Conservation (phyloP, 192 early-diverging fungal genomes). For the Umbelopsis vinacea region DNA sequence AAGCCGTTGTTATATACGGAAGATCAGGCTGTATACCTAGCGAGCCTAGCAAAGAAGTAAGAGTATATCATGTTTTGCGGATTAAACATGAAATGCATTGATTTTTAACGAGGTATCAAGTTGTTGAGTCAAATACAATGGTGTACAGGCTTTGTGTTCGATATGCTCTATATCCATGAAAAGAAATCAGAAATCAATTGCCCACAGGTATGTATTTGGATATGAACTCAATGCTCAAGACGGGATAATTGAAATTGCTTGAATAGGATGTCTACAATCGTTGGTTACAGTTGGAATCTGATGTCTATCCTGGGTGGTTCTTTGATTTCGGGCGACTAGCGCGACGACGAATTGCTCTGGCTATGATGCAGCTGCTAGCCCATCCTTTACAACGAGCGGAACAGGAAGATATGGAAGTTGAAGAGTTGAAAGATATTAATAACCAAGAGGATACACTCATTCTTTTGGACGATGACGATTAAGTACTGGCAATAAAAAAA, state of each 20-base stretch:
- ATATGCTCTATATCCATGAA: constrained; percentile 17
- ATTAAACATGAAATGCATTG: not conserved
- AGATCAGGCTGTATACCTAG: constrained; percentile 6
- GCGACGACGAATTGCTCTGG: not conserved
- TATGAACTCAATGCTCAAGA: not conserved
- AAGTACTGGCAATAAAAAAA: not conserved
- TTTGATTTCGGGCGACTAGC: constrained; percentile 12
- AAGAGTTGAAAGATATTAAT: constrained; percentile 10
- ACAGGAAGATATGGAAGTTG: constrained; percentile 3
- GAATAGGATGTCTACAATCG: constrained; percentile 4
- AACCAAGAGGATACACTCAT: constrained; percentile 4
- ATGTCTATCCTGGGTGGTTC: constrained; percentile 2
- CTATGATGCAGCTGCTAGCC: constrained; percentile 14
- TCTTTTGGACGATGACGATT: constrained; percentile 19
- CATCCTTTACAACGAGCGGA: constrained; percentile 1
- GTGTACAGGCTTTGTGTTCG: constrained; percentile 6
- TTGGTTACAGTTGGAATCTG: constrained; percentile 1
- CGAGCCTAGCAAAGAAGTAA: not conserved
- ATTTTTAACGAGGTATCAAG: not conserved
- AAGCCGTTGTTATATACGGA: not conserved
- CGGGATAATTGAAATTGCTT: too few species aligned
- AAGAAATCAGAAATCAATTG: constrained; percentile 11
- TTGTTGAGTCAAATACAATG: not conserved
- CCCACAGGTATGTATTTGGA: not conserved
- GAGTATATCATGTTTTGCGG: not conserved